These are phyloP conservation scores for Colletotrichum magnum DNA, from an alignment of 2,329 filamentous ascomycete species.

Conservation along the genomic window DNA sequence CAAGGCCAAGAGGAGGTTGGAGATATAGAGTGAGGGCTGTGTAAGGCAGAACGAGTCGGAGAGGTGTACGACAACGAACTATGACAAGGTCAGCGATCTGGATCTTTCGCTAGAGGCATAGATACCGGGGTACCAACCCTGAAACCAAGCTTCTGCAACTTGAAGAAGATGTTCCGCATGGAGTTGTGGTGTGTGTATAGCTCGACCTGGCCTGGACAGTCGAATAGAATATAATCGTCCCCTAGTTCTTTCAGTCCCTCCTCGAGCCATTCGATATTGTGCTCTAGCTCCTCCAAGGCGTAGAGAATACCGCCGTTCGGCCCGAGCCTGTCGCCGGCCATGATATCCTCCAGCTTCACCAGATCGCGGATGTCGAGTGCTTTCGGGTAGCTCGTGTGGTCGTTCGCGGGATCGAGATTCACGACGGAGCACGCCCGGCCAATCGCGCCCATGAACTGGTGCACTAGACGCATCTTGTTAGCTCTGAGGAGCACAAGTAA, in stretches of 20 bases:
- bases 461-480: conserved; percentile 68
- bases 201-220: conserved; percentile 97
- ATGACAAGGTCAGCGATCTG: conserved; percentile 23
- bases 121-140: conserved; percentile 73
- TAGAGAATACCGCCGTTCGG: conserved; percentile 95
- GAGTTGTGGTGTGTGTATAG: conserved; percentile 96
- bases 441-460: conserved; percentile 97
- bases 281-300: conserved; percentile 93
- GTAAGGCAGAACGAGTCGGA: conserved; percentile 96
- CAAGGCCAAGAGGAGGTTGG: conserved; percentile 91
- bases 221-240: conserved; percentile 95
- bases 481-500: conserved; percentile 3
- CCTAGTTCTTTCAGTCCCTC: conserved; percentile 82
- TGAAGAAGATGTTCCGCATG: conserved; percentile 91
- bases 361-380: conserved; percentile 92
- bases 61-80: conserved; percentile 95
- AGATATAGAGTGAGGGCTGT: conserved; percentile 93
- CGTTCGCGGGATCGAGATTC: conserved; percentile 97
- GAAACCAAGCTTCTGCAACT: conserved; percentile 90
- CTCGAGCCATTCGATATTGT: conserved; percentile 94
- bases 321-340: conserved; percentile 90
- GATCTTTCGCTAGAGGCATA: too few relatives aligned
- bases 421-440: conserved; percentile 94
- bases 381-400: conserved; percentile 88
- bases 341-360: conserved; percentile 93